These are phyloP conservation scores for Macadamia tetraphylla DNA, from an alignment of 164 flowering plant genomes.

Conservation along the genomic window DNA sequence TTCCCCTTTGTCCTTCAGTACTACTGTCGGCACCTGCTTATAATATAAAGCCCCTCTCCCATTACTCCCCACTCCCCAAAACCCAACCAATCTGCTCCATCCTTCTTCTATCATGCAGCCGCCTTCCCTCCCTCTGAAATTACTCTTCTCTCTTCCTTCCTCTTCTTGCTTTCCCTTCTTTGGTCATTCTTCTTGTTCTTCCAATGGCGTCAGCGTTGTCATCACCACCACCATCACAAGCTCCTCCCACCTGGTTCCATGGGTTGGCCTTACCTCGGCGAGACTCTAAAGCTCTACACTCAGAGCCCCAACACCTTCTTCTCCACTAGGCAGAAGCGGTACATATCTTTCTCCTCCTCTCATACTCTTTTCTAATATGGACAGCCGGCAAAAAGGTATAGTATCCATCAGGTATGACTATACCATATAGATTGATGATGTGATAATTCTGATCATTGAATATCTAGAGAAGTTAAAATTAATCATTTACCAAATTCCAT, in stretches of 20 bases:
- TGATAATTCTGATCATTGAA: too few species aligned
- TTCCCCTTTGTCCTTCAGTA: too few species aligned
- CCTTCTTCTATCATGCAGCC: background rate
- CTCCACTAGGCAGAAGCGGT: conserved; percentile 45
- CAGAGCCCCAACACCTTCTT: conserved; percentile 55
- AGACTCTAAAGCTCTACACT: conserved; percentile 49
- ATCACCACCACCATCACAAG: background rate
- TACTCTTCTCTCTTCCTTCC: background rate
- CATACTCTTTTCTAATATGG: background rate
- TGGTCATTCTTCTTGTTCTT: background rate
- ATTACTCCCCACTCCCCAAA: too few species aligned
- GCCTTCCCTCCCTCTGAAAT: background rate
- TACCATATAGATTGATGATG: too few species aligned
- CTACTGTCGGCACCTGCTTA: too few species aligned
- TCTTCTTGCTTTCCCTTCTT: background rate
- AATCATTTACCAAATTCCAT: too few species aligned
- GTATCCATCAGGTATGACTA: too few species aligned
- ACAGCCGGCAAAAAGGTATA: background rate
- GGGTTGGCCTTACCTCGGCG: conserved; percentile 64
- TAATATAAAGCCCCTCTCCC: too few species aligned
- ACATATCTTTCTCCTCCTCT: background rate
- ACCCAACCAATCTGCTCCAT: too few species aligned
- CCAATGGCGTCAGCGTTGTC: background rate
- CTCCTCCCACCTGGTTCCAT: conserved; percentile 13
- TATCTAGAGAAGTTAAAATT: too few species aligned